Percentiles rank a stretch among this genome's conserved stretches.
phyloP scores from a whole-genome alignment of 306 rosid genomes.

The Lupinus albus region DNA sequence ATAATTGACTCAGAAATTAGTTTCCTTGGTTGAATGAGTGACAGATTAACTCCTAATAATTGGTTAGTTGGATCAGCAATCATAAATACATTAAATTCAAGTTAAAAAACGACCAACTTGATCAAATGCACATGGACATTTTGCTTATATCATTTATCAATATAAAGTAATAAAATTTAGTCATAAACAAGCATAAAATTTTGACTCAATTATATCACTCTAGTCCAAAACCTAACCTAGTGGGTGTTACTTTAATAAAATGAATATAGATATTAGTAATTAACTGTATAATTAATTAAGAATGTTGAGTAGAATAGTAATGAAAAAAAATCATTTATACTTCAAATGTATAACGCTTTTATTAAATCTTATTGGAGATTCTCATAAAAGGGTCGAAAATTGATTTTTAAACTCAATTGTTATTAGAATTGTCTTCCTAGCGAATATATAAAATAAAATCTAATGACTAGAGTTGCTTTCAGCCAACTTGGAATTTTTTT shows the following conservation, averaged over 20 bases:
- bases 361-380: not conserved
- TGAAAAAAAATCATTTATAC: too few species aligned
- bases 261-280: not conserved
- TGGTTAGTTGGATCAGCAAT: not conserved
- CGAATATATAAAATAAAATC: conserved; percentile 32
- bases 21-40: too few species aligned
- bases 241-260: not conserved
- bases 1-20: not conserved
- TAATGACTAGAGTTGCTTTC: not conserved
- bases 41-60: too few species aligned
- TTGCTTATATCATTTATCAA: not conserved
- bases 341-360: too few species aligned
- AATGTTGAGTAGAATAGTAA: not conserved
- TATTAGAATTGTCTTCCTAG: conserved; percentile 12
- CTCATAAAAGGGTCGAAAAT: not conserved
- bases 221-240: conserved; percentile 3
- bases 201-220: not conserved
- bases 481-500: conserved; percentile 30
- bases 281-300: not conserved
- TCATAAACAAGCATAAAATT: not conserved
- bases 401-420: conserved; percentile 9
- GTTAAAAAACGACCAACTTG: conserved; percentile 4
- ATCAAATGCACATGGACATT: not conserved
- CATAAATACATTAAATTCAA: not conserved
- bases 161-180: not conserved